Conservation (phyloP, 2,329 filamentous ascomycete genomes). For the Fusarium metavorans region DNA sequence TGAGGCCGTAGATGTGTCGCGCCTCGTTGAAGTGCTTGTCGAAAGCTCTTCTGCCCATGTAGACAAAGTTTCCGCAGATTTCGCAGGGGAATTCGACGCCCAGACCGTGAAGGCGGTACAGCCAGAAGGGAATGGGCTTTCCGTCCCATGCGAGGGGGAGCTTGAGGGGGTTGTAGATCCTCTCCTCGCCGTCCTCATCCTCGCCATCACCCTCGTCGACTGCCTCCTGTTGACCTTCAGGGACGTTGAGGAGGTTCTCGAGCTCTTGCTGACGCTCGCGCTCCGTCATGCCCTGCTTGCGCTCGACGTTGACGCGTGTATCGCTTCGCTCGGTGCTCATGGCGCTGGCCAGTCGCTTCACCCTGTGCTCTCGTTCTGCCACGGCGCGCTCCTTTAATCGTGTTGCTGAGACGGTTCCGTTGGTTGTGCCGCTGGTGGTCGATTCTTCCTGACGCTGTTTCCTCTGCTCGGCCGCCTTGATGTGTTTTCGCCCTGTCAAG, state of each 20-base stretch:
- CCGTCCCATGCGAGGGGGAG: slow-evolving; percentile 97
- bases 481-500: slow-evolving; percentile 90
- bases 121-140: slow-evolving; percentile 98
- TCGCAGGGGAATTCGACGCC: slow-evolving; percentile 97
- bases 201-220: slow-evolving; percentile 73
- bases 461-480: slow-evolving; percentile 80
- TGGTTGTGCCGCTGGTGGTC: slow-evolving; percentile 43
- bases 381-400: slow-evolving; percentile 89
- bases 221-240: slow-evolving; percentile 48
- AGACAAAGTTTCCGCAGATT: slow-evolving; percentile 98
- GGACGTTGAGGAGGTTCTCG: slow-evolving; percentile 78
- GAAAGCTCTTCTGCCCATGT: slow-evolving; percentile 95
- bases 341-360: slow-evolving; percentile 81
- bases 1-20: slow-evolving; percentile 91
- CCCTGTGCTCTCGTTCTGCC: slow-evolving; percentile 86
- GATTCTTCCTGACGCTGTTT: slow-evolving; percentile 60
- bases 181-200: slow-evolving; percentile 83
- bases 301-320: slow-evolving; percentile 93
- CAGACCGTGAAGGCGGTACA: slow-evolving; percentile 95
- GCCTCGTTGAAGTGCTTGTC: slow-evolving; percentile 99
- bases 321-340: slow-evolving; percentile 91
- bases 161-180: slow-evolving; percentile 96
- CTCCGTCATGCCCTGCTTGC: slow-evolving; percentile 97
- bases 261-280: slow-evolving; percentile 94
- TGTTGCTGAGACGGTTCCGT: slow-evolving; percentile 53